Conservation (phyloP, 441 rosid species). For the Gossypium gossypioides region DNA sequence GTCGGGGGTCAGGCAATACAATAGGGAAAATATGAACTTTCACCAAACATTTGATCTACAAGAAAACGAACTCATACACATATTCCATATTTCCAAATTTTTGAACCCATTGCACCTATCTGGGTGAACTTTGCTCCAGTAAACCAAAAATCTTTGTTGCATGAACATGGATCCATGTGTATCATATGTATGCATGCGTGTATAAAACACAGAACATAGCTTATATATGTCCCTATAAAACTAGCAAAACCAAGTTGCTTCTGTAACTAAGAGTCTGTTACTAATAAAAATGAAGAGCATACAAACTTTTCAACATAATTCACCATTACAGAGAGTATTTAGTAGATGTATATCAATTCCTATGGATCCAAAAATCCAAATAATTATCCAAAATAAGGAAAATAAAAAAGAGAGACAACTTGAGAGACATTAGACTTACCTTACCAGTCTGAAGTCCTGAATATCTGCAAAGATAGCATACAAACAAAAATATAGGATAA, state of each 20-base stretch:
- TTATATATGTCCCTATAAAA: background rate
- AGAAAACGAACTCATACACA: background rate
- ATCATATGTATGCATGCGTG: background rate
- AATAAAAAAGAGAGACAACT: background rate
- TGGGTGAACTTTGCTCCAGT: background rate
- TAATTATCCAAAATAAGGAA: background rate
- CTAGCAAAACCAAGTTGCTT: background rate
- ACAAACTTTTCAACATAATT: background rate
- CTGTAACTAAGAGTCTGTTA: background rate
- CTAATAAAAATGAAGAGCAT: background rate
- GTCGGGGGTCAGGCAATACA: background rate
- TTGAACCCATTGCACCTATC: background rate
- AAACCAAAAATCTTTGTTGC: background rate
- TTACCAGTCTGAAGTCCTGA: background rate
- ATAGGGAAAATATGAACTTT: background rate
- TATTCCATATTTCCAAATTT: background rate
- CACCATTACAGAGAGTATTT: background rate
- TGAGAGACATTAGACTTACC: background rate
- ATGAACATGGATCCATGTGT: background rate
- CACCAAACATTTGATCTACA: background rate
- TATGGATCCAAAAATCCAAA: background rate
- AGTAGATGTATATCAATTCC: background rate
- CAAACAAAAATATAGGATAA: background rate
- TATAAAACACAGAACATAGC: background rate
- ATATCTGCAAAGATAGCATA: background rate